Evolutionary conservation across 164 flowering plant genomes (phyloP), one percentile per base, ranked within the genome.

Genomic region (Hamamelis virginiana): DNA sequence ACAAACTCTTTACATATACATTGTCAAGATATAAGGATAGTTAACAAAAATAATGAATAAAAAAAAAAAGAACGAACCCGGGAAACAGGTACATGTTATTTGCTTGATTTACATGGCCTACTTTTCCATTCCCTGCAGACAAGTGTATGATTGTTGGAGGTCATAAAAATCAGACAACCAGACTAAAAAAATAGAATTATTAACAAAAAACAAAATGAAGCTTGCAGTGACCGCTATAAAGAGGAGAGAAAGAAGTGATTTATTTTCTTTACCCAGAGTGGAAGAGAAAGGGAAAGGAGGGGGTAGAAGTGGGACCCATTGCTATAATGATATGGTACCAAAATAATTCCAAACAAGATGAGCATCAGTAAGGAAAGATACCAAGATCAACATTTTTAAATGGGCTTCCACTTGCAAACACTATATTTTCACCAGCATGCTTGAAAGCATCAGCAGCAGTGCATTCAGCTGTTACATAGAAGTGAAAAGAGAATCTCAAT

Each of bases 21-120:
- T 28, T 44, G 15, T 15, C 46, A 56, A 6, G 13, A 50, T 59
- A 33, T 23, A 16, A 67, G 19, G 14, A 43, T 1, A 43, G 21
- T 52, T 44, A 6, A 11, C 12, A 45, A 12, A 53, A 51, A 1
- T 58, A 64, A 43, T 28, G 22, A n/a, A 18, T 9, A 23, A 52
- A 56, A 28, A 53, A 64, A 45, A 19, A 63, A 66, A n/a, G n/a
- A 66, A 79, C 91, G 16, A 44, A 93, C 99, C 99, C 99, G 8
- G 99, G 99, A 76, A 96, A 96, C 67, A 96, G 83, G 75, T 92
- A 93, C 98, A 96, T 96, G 80, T 93, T 96, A 78, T 96, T 93
- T 75, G 98, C 99, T 83, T 96, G 99, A 81, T 96, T 93, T 51
- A 89, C 98, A 80, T 91, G 88, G 25, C 98, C 98, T 48, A 83